Base-by-base conservation (phyloP, 495 filamentous ascomycete genomes). In the Pyrenopolyporus hunteri region DNA sequence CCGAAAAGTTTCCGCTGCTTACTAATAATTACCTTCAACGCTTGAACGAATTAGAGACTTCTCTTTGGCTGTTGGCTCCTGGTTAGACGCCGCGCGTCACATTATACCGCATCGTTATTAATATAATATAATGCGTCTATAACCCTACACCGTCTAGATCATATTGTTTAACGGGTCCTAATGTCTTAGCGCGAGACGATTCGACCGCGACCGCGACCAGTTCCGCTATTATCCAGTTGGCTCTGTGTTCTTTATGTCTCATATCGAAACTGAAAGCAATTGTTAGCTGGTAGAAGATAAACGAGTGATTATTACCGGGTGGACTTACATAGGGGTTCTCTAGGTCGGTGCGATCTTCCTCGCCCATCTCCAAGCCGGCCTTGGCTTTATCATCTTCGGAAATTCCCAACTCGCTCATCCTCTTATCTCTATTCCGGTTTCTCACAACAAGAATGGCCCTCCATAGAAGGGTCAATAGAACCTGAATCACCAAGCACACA, bases 291-390 rank as follows among this genome's bases (percentile, higher is more conserved):
- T 47, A 10, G 1, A 39, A 10, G 0, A 22, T 32, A 8, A 29
- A 29, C n/a, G n/a, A n/a, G n/a, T n/a, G n/a, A 2, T 40, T 8
- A 2, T 1, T 3, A 39, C n/a, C 14, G 5, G 13, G 36, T 5
- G 4, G 14, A 58, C 60, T 58, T 22, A 64, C 60, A 39, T 40
- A 64, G 9, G 64, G 67, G 31, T 70, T 67, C 13, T 67, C 32
- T 10, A 67, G 44, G 22, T 70, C 64, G 1, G 64, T 70, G 6
- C 47, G 29, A 26, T 70, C 67, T 22, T 57, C 43, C 36, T 59
- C 63, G 7, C 64, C 64, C 32, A 73, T 61, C 49, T 73, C 68
- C 35, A 53, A 54, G 16, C 57, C 67, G 25, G 44, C 26, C 19
- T 54, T 54, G 22, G 57, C 23, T 14, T 49, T 61, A 2, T 70